Percentiles rank a stretch among this genome's conserved stretches.
These are phyloP conservation scores for Nicotiana sylvestris DNA, from an alignment of 257 asterid genomes.

Conservation along the genomic window DNA sequence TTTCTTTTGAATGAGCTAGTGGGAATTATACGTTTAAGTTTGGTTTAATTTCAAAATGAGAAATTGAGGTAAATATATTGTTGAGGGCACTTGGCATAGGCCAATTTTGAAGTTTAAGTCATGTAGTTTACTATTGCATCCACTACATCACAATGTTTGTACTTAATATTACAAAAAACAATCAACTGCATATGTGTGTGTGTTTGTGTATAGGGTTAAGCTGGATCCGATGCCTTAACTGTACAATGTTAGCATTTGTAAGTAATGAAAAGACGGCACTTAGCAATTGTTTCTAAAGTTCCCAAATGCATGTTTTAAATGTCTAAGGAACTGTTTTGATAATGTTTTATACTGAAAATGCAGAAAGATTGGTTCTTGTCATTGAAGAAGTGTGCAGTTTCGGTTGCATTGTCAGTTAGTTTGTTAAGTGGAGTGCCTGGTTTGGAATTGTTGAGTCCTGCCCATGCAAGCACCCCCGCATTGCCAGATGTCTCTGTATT, in stretches of 20 bases:
- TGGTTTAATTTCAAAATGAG: background rate
- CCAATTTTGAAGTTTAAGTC: background rate
- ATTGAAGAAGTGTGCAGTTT: conserved; percentile 57
- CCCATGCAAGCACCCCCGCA: conserved; percentile 49
- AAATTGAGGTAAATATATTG: background rate
- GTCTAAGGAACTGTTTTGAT: background rate
- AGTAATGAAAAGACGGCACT: background rate
- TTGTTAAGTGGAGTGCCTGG: conserved; percentile 55
- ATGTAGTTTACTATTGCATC: background rate
- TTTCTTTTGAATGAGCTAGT: background rate
- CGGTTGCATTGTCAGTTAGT: conserved; percentile 67
- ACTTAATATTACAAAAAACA: background rate
- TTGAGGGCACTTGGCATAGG: background rate
- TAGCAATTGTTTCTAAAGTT: background rate
- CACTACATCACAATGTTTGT: background rate
- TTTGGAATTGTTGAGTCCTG: conserved; percentile 43
- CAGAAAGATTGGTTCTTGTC: conserved; percentile 47
- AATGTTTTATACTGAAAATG: conserved; percentile 17
- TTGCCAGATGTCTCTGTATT: conserved; percentile 83
- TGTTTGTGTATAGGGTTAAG: too few species aligned
- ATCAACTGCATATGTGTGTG: background rate
- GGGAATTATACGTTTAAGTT: background rate
- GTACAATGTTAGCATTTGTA: background rate
- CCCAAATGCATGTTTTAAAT: background rate
- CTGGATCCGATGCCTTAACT: background rate